Base-by-base conservation (phyloP, 179 eudicot genomes). In the Beta macrorhiza region DNA sequence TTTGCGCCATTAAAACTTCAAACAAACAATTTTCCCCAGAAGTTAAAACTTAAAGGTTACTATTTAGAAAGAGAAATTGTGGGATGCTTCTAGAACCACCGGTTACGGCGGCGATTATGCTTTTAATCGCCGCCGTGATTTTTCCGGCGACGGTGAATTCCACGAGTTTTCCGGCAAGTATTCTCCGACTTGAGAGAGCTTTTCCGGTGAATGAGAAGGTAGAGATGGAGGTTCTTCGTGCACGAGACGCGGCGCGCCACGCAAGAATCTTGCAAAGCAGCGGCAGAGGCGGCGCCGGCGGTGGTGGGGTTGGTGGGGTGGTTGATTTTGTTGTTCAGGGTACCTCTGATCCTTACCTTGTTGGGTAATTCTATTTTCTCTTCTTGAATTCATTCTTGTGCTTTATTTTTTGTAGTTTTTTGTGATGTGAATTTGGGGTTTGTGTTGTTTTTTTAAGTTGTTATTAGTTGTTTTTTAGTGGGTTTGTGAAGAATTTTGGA, bases 261-360 rank as follows among this genome's bases (percentile, higher is more conserved):
- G 84, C 87, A 1, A 82, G 99, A 81, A 59, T 95, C 82, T 89
- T 93, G 92, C 93, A 87, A 47, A 70, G 73, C 5, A 73, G 80
- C 49, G 77, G 73, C 25, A 87, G 72, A 5, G 37, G 81, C 16
- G 52, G 58, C 10, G 47, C 53, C 8, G 77, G 32, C 53, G 75
- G 78, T 45, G 91, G 67, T 10, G 74, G 77, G 2, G 75, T 59
- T 80, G 81, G 80, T 64, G 94, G 98, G 16, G 98, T 94, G 52
- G 87, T 91, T 53, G 98, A 96, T 90, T 92, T 96, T 64, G 88
- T 86, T 51, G 97, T 96, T 64, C 86, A 87, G 77, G 99, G 99
- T 51, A 84, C 93, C 63, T 92, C 90, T 84, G 92, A 96, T 88
- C 99, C 99, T 64, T 92, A 83, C 74, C 80, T 85, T 68, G 98